phyloP scores from a whole-genome alignment of 2,329 filamentous ascomycete species.

The Arthrobotrys sinensis region DNA sequence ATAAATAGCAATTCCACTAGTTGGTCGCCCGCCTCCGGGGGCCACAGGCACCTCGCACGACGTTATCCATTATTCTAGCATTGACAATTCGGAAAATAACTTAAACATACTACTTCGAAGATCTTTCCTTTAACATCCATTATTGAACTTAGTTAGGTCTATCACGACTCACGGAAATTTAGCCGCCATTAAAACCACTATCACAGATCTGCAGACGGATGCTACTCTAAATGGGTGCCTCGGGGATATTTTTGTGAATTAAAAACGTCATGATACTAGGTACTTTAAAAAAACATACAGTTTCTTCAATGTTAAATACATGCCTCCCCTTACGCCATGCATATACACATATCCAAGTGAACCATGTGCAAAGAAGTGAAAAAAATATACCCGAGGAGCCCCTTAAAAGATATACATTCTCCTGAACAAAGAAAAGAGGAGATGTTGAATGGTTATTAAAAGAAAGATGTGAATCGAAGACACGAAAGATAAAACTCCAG shows the following conservation, averaged over 20 bases:
- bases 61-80: not conserved
- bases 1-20: too few relatives aligned
- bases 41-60: too few relatives aligned
- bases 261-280: slow-evolving; percentile 7
- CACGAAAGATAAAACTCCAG: slow-evolving; percentile 18
- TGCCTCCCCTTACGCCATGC: not conserved
- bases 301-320: slow-evolving; percentile 17
- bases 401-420: not conserved
- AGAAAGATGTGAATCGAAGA: slow-evolving; percentile 26
- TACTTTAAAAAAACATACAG: not conserved
- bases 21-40: too few relatives aligned
- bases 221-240: not conserved
- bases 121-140: slow-evolving; percentile 5
- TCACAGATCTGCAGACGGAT: too few relatives aligned
- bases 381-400: not conserved
- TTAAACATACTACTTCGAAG: not conserved
- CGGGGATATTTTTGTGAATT: not conserved
- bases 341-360: slow-evolving; percentile 9
- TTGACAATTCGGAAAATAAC: slow-evolving; percentile 3
- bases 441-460: slow-evolving; percentile 6
- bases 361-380: slow-evolving; percentile 9
- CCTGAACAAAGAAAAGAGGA: not conserved
- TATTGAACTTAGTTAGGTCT: not conserved
- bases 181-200: not conserved
- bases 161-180: slow-evolving; percentile 1